Conservation (phyloP, 208 protist species). For the Wallacemonas sp. region DNA sequence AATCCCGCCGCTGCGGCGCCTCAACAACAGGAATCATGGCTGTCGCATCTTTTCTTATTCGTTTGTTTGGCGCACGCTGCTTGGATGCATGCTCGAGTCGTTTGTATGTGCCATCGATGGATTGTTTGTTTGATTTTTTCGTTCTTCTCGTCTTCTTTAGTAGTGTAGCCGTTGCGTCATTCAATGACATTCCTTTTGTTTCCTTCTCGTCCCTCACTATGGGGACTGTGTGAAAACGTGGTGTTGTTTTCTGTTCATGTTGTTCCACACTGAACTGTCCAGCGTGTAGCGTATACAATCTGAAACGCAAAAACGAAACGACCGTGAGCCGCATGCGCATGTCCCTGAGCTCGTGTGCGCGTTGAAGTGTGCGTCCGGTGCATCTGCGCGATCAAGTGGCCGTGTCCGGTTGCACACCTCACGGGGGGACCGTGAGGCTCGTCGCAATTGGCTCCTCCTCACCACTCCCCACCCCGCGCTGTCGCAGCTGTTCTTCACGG, state of each 20-base stretch:
- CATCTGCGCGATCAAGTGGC: too few relatives aligned
- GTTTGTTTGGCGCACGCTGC: neutral
- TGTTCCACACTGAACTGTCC: neutral
- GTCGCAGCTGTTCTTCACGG: too few relatives aligned
- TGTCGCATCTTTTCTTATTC: neutral
- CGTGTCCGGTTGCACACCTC: too few relatives aligned
- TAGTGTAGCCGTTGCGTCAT: slow-evolving; percentile 8
- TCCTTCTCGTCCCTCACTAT: neutral
- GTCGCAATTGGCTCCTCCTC: too few relatives aligned
- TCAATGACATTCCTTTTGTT: slow-evolving; percentile 2
- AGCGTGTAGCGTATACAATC: too few relatives aligned
- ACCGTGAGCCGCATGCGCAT: too few relatives aligned
- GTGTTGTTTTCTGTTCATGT: neutral
- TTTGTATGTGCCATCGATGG: neutral
- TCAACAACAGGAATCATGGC: neutral
- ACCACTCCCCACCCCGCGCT: too few relatives aligned
- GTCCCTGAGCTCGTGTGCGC: too few relatives aligned
- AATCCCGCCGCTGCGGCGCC: neutral
- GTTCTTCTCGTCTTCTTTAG: slow-evolving; percentile 12
- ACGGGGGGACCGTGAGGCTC: too few relatives aligned
- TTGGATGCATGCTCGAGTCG: neutral
- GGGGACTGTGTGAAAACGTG: neutral
- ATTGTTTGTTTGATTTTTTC: slow-evolving; percentile 17
- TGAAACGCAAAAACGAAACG: too few relatives aligned
- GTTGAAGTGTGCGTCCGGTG: too few relatives aligned